Conservation (phyloP, 1,139 yeast genomes). For the Sugiyamaella paludigena region DNA sequence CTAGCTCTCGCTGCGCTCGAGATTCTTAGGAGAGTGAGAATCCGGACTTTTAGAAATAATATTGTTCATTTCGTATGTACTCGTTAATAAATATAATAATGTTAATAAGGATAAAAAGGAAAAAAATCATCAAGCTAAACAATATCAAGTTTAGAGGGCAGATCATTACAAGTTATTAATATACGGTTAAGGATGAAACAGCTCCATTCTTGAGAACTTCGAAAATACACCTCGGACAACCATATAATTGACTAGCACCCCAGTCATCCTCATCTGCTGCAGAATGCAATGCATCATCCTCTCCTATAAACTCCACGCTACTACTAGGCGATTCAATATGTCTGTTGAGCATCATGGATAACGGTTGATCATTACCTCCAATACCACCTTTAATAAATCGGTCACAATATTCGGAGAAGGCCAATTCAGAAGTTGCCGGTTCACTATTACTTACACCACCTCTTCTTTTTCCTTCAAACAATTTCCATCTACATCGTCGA, state of each 20-base stretch:
- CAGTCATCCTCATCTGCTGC: slow-evolving; percentile 25
- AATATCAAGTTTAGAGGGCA: too few relatives aligned
- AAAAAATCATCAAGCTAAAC: too few relatives aligned
- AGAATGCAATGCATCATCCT: slow-evolving; percentile 18
- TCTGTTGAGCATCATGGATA: slow-evolving; percentile 31
- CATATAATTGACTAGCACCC: slow-evolving; percentile 34
- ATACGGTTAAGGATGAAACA: slow-evolving; percentile 30
- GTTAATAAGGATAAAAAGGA: background rate
- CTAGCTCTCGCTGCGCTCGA: too few relatives aligned
- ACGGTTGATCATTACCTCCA: slow-evolving; percentile 10
- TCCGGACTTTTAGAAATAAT: too few relatives aligned
- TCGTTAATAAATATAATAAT: background rate
- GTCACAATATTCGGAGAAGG: slow-evolving; percentile 18
- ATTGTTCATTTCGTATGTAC: too few relatives aligned
- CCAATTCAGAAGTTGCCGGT: slow-evolving; percentile 22
- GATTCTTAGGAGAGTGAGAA: too few relatives aligned
- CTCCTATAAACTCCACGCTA: slow-evolving; percentile 34
- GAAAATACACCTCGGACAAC: slow-evolving; percentile 29
- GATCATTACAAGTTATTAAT: slow-evolving; percentile 14
- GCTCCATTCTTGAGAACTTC: slow-evolving; percentile 31
- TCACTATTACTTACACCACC: background rate
- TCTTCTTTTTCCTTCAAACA: slow-evolving; percentile 2
- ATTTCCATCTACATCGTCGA: slow-evolving; percentile 34
- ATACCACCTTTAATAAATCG: slow-evolving; percentile 4
- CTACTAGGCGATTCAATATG: slow-evolving; percentile 31